Conservation (phyloP, 257 asterid genomes). For the Solanum peruvianum region DNA sequence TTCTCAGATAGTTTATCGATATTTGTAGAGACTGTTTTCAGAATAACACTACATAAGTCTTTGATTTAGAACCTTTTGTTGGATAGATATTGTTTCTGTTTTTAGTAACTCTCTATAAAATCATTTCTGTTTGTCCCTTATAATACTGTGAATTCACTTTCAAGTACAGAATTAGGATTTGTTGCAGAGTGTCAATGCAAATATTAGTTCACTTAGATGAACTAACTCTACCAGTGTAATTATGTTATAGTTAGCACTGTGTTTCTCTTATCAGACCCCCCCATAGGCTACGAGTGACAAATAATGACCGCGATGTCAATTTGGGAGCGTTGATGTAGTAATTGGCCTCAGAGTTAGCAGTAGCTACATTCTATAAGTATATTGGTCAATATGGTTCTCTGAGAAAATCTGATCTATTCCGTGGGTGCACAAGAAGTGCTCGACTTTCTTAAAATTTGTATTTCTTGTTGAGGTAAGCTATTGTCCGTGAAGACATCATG, state of each 20-base stretch:
- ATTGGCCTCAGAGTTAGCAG: not conserved
- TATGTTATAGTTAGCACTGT: slow-evolving; percentile 11
- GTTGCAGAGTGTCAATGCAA: no score
- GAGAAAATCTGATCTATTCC: not conserved
- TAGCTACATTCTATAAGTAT: not conserved
- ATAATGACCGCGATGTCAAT: slow-evolving; percentile 33
- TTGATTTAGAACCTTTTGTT: slow-evolving; percentile 1
- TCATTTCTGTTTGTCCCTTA: not conserved
- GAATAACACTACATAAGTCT: slow-evolving; percentile 5
- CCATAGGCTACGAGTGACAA: slow-evolving; percentile 16
- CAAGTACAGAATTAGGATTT: not conserved
- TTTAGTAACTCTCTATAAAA: not conserved
- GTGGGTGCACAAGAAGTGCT: not conserved
- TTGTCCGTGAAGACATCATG: no score
- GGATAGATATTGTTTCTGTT: slow-evolving; percentile 11
- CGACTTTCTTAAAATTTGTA: no score
- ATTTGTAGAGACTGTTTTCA: not conserved
- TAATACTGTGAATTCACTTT: slow-evolving; percentile 5
- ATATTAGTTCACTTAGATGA: no score
- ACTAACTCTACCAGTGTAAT: slow-evolving; percentile 9
- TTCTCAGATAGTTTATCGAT: not conserved
- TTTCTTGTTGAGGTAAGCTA: no score
- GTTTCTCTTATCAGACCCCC: not conserved
- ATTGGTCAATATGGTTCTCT: no score
- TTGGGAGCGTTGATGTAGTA: slow-evolving; percentile 2